Percentiles rank a stretch among this genome's conserved stretches.
Evolutionary conservation across 306 rosid genomes (phyloP).

Genomic region (Pyrus bretschneideri): DNA sequence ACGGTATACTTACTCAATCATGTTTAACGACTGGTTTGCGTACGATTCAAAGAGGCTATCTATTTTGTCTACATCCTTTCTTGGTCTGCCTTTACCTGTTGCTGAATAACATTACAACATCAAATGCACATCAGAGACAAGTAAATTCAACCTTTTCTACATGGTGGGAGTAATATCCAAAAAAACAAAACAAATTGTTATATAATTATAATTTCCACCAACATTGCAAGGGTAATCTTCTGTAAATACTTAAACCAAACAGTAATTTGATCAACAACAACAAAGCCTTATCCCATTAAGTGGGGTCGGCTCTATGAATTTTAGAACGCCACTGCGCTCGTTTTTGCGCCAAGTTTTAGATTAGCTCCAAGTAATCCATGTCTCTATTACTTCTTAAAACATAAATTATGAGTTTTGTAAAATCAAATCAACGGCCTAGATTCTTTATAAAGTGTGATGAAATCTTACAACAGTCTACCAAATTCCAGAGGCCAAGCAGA

Average conservation of each 20-base stretch:
- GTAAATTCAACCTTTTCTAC: not conserved
- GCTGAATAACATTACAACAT: slow-evolving; percentile 22
- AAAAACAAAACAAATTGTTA: not conserved
- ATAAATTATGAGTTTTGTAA: too few species aligned
- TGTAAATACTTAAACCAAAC: not conserved
- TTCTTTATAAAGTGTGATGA: not conserved
- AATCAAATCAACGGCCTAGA: too few species aligned
- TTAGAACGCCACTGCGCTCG: too few species aligned
- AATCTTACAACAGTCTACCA: not conserved
- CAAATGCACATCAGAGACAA: not conserved
- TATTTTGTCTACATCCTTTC: slow-evolving; percentile 38
- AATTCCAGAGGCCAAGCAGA: not conserved
- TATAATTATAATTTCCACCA: not conserved
- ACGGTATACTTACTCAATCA: slow-evolving; percentile 55
- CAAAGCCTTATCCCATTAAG: too few species aligned
- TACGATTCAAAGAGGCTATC: slow-evolving; percentile 38
- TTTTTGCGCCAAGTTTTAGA: too few species aligned
- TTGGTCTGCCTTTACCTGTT: slow-evolving; percentile 29
- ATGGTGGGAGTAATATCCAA: not conserved
- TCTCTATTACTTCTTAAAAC: not conserved
- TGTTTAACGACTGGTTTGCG: slow-evolving; percentile 30
- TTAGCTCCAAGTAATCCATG: too few species aligned
- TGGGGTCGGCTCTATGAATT: too few species aligned
- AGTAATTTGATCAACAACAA: too few species aligned
- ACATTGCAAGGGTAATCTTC: not conserved